Evolutionary conservation across 116 monocot species (phyloP).

Genomic region (Zostera marina): DNA sequence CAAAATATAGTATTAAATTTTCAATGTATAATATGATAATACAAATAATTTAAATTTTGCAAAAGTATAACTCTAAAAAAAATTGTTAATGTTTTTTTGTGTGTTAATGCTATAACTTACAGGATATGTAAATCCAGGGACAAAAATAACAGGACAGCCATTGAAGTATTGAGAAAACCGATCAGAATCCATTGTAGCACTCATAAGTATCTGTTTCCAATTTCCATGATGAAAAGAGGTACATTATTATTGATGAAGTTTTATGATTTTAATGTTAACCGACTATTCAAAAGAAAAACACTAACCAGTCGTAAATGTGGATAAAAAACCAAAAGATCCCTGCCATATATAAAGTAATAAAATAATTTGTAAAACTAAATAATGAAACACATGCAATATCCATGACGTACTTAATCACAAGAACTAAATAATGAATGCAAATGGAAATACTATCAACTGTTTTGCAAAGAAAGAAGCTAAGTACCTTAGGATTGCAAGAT

Average conservation of each 20-base stretch:
- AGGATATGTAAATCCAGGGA: slow-evolving; percentile 90
- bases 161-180: slow-evolving; percentile 80
- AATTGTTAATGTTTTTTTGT: too few species aligned
- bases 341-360: slow-evolving; percentile 22
- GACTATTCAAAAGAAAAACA: background rate
- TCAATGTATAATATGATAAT: background rate
- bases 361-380: slow-evolving; percentile 2
- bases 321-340: slow-evolving; percentile 63
- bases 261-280: background rate
- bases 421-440: background rate
- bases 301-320: slow-evolving; percentile 87
- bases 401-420: background rate
- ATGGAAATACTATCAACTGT: background rate
- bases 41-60: background rate
- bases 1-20: slow-evolving; percentile 3
- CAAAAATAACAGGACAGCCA: slow-evolving; percentile 74
- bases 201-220: slow-evolving; percentile 80
- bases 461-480: background rate
- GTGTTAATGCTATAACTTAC: slow-evolving; percentile 23
- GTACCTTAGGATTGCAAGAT: slow-evolving; percentile 90
- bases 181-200: slow-evolving; percentile 91
- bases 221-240: slow-evolving; percentile 1
- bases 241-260: background rate
- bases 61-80: background rate
- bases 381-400: background rate